Conservation (phyloP, 208 protist genomes). For the Leishmania gerbilli region DNA sequence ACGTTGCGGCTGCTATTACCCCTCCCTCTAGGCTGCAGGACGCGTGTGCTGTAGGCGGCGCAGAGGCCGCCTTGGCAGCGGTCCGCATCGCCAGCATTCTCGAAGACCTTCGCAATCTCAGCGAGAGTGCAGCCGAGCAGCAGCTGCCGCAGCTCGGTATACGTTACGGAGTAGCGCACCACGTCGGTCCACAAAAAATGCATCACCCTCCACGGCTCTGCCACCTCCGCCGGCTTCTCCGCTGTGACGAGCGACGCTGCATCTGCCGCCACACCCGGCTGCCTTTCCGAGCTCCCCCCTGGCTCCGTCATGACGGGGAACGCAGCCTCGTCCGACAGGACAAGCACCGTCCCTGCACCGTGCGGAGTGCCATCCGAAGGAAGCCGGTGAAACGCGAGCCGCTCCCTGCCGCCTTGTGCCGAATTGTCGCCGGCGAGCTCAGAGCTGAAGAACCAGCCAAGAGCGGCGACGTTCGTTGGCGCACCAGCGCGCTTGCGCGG, state of each 20-base stretch:
- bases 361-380: conserved; percentile 20
- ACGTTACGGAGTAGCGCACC: conserved; percentile 50
- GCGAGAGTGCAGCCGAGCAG: conserved; percentile 31
- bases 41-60: not conserved
- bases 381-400: not conserved
- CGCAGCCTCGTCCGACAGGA: conserved; percentile 19
- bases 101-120: conserved; percentile 27
- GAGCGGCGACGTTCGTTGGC: conserved; percentile 17
- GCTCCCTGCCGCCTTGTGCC: not conserved
- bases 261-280: not conserved
- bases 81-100: conserved; percentile 1
- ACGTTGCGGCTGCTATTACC: conserved; percentile 8
- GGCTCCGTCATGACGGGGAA: conserved; percentile 23
- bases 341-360: conserved; percentile 26
- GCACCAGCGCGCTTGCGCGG: conserved; percentile 26
- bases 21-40: not conserved
- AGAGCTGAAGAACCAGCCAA: conserved; percentile 17
- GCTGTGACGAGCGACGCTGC: not conserved
- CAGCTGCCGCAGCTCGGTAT: conserved; percentile 35
- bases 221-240: conserved; percentile 9
- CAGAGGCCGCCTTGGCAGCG: not conserved
- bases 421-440: not conserved
- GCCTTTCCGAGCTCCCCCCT: not conserved
- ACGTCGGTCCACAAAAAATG: conserved; percentile 42
- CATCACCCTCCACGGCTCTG: conserved; percentile 33